A percentile compares a stretch with the other conserved stretches of the same genome.
Conservation (phyloP, 2,329 filamentous ascomycete species). For the Diatrype stigma region DNA sequence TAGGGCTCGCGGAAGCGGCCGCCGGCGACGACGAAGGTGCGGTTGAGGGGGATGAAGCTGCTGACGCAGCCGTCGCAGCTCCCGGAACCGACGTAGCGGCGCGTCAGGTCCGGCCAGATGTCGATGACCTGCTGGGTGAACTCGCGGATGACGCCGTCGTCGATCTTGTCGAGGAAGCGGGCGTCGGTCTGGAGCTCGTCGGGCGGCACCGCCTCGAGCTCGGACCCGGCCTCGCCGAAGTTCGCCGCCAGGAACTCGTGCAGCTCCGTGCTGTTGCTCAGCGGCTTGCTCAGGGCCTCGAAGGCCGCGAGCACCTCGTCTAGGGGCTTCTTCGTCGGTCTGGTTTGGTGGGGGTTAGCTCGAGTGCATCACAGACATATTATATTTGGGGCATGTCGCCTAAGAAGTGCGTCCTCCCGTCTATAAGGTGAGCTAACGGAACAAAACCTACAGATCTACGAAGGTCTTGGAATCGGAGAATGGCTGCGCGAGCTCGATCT, state of each 20-base stretch:
- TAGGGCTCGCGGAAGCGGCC: conserved; percentile 69
- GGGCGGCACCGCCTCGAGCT: conserved; percentile 51
- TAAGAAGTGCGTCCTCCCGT: too few relatives aligned
- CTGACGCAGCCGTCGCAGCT: conserved; percentile 58
- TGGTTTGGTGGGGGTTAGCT: conserved; percentile 21
- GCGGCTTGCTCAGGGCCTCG: conserved; percentile 52
- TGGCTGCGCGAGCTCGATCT: conserved; percentile 59
- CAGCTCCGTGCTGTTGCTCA: conserved; percentile 60
- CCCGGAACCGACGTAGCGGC: conserved; percentile 48
- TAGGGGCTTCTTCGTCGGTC: conserved; percentile 56
- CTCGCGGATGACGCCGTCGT: conserved; percentile 54
- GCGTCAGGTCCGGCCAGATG: conserved; percentile 66
- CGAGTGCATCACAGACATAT: too few relatives aligned
- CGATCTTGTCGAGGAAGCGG: conserved; percentile 52
- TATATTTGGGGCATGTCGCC: too few relatives aligned
- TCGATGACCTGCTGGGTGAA: conserved; percentile 61
- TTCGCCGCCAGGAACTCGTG: conserved; percentile 58
- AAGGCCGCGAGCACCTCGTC: conserved; percentile 60
- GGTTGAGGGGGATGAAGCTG: conserved; percentile 63
- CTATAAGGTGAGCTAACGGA: neutral
- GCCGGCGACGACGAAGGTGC: conserved; percentile 66
- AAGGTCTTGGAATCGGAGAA: conserved; percentile 68
- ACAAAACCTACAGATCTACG: conserved; percentile 57
- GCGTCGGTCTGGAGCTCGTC: conserved; percentile 52
- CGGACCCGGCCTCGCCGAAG: conserved; percentile 60